Evolutionary conservation across 2,329 filamentous ascomycete species (phyloP).

Genomic region (Penicillium sp.): DNA sequence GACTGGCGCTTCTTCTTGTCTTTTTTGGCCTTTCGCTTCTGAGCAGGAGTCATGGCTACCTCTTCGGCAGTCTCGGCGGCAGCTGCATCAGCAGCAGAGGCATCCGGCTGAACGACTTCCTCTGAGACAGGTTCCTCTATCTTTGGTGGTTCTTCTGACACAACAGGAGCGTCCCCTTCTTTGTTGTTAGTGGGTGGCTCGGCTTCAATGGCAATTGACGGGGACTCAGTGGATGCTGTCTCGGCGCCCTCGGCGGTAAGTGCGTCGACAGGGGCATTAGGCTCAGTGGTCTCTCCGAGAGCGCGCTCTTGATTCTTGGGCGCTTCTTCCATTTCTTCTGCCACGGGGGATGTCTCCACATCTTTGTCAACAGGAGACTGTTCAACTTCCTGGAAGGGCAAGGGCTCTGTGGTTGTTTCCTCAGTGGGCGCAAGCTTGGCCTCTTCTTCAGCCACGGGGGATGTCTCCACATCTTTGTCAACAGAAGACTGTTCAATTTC

Average conservation of each 20-base stretch:
- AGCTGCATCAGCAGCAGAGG: neutral
- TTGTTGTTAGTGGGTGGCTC: neutral
- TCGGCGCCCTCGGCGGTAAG: neutral
- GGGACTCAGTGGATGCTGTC: neutral
- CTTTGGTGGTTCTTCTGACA: slow-evolving; percentile 3
- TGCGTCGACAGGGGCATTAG: neutral
- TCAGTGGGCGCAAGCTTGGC: neutral
- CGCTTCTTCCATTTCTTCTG: too few species aligned
- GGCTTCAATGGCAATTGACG: too few species aligned
- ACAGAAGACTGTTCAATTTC: neutral
- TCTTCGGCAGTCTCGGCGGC: slow-evolving; percentile 1
- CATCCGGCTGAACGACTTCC: neutral
- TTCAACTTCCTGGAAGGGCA: neutral
- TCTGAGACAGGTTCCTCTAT: slow-evolving; percentile 2
- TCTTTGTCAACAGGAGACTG: too few species aligned
- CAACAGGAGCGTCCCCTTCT: neutral
- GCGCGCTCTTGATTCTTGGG: too few species aligned
- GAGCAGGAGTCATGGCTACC: slow-evolving; percentile 14
- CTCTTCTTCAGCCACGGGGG: neutral
- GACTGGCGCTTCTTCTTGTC: slow-evolving; percentile 26
- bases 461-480: too few species aligned
- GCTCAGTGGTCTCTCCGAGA: neutral
- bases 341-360: too few species aligned
- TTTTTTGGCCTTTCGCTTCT: slow-evolving; percentile 21
- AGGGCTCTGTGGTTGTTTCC: neutral